Evolutionary conservation across 2,329 filamentous ascomycete genomes (phyloP).

Genomic region (Xylaria multiplex): DNA sequence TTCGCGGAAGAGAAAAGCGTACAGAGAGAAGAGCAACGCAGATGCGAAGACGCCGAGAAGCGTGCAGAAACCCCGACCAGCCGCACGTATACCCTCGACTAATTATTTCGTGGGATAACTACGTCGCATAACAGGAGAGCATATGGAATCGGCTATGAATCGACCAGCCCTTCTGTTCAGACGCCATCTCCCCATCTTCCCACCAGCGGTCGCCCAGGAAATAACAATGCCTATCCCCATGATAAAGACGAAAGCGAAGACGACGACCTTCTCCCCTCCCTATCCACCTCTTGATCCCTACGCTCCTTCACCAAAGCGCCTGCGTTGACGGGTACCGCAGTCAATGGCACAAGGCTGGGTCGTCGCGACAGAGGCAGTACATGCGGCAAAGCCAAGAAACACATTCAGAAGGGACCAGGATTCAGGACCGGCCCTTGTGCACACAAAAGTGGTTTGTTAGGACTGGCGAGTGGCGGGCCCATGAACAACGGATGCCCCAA

Average conservation of each 20-base stretch:
- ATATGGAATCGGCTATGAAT: no score
- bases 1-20: not conserved
- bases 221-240: not conserved
- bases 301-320: constrained; percentile 1
- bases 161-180: no score
- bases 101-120: no score
- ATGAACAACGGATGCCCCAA: constrained; percentile 49
- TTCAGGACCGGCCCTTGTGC: constrained; percentile 36
- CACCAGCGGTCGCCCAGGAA: constrained; percentile 35
- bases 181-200: no score
- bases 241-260: constrained; percentile 23
- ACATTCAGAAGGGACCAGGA: constrained; percentile 11
- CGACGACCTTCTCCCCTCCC: constrained; percentile 22
- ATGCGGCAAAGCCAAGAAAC: constrained; percentile 10
- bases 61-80: not conserved
- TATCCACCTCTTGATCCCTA: constrained; percentile 15
- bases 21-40: constrained; percentile 1
- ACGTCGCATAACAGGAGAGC: no score
- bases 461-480: constrained; percentile 64
- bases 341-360: not conserved
- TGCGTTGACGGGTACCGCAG: not conserved
- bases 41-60: not conserved
- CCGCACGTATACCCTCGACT: no score
- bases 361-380: not conserved
- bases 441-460: constrained; percentile 38